phyloP scores from a whole-genome alignment of 768 basidiomycete species.

The Sporobolomyces pararoseus region DNA sequence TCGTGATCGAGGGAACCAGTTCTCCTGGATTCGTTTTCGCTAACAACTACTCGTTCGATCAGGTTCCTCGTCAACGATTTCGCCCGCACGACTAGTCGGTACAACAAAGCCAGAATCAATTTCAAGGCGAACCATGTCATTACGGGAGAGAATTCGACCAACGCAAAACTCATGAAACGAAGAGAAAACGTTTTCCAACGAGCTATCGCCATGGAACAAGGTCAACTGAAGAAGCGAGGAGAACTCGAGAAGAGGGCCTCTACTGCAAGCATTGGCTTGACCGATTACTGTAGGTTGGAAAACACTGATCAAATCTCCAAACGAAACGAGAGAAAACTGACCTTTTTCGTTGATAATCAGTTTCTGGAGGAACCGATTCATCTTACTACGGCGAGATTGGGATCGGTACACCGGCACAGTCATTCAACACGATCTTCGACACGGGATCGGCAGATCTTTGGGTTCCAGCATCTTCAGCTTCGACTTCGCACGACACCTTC shows the following conservation, averaged over 20 bases:
- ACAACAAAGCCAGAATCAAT: constrained; percentile 17
- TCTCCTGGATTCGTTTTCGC: no score
- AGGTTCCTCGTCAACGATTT: constrained; percentile 39
- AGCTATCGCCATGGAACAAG: constrained; percentile 26
- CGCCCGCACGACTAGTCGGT: constrained; percentile 17
- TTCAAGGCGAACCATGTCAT: constrained; percentile 34
- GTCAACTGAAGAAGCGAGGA: constrained; percentile 9
- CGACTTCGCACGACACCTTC: constrained; percentile 34
- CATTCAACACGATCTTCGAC: constrained; percentile 32
- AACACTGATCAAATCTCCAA: neutral
- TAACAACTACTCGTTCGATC: neutral
- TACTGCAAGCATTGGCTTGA: constrained; percentile 17
- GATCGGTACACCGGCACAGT: no score
- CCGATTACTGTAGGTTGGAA: constrained; percentile 35
- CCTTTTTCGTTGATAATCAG: neutral
- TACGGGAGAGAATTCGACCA: constrained; percentile 7
- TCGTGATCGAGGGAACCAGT: no score
- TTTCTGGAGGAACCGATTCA: constrained; percentile 38
- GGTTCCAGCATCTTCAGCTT: constrained; percentile 20
- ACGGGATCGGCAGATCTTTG: constrained; percentile 30
- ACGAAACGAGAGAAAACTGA: no score
- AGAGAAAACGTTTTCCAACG: constrained; percentile 18
- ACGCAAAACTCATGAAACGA: constrained; percentile 12
- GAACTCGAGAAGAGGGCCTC: constrained; percentile 23
- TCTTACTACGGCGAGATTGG: constrained; percentile 29